These are phyloP conservation scores for Choricystis sp. DNA, from an alignment of 139 green algal genomes.

Conservation along the genomic window DNA sequence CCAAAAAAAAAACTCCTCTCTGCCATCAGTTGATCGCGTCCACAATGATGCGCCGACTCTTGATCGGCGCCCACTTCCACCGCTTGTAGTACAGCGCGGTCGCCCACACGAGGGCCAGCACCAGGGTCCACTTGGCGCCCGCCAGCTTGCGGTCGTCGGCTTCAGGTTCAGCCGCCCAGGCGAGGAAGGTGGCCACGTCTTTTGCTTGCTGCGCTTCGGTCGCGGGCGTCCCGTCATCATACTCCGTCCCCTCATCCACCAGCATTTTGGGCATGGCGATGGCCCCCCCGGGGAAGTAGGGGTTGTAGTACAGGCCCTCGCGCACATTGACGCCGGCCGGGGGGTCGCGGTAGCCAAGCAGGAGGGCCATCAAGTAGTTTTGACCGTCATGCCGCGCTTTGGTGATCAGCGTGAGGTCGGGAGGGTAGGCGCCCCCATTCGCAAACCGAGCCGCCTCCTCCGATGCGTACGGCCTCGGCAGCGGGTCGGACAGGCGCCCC, in stretches of 20 bases:
- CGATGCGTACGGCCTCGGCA: constrained; percentile 82
- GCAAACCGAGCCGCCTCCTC: constrained; percentile 81
- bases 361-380: constrained; percentile 97
- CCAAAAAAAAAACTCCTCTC: too few relatives aligned
- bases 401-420: constrained; percentile 91
- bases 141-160: constrained; percentile 93
- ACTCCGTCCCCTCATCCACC: constrained; percentile 89
- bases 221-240: constrained; percentile 90
- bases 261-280: constrained; percentile 99
- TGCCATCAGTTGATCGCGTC: constrained; percentile 88
- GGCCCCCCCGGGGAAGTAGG: constrained; percentile 96
- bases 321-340: constrained; percentile 84
- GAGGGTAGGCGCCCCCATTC: constrained; percentile 97
- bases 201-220: constrained; percentile 91
- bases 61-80: constrained; percentile 89
- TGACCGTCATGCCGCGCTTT: constrained; percentile 90
- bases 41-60: constrained; percentile 81
- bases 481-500: constrained; percentile 71
- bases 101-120: constrained; percentile 36
- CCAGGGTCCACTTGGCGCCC: constrained; percentile 84
- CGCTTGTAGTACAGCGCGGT: constrained; percentile 90
- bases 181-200: constrained; percentile 83
- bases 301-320: constrained; percentile 99
- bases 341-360: constrained; percentile 93
- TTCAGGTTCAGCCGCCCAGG: constrained; percentile 83